phyloP scores from a whole-genome alignment of 441 rosid genomes.

The Syzygium syzygioides region DNA sequence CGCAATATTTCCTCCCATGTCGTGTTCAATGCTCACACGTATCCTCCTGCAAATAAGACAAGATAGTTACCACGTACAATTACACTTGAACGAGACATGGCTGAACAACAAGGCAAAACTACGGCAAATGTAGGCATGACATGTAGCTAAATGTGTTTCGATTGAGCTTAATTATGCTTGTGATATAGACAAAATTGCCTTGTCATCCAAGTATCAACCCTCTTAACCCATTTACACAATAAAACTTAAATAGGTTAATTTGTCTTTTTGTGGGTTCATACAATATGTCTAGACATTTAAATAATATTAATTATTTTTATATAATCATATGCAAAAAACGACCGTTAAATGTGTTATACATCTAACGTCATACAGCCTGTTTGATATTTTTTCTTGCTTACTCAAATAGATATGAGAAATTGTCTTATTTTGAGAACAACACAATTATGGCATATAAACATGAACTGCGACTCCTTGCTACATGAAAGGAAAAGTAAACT shows the following conservation, averaged over 20 bases:
- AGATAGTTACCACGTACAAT: not conserved
- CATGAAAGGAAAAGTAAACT: not conserved
- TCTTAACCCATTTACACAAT: not conserved
- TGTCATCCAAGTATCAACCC: not conserved
- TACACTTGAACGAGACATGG: not conserved
- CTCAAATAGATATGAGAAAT: not conserved
- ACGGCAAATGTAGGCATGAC: not conserved
- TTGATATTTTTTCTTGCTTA: not conserved
- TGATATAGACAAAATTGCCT: not conserved
- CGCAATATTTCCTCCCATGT: conserved; percentile 83
- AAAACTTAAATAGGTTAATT: not conserved
- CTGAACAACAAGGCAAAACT: not conserved
- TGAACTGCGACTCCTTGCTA: not conserved
- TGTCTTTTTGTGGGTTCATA: not conserved
- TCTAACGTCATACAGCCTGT: not conserved
- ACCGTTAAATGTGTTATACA: not conserved
- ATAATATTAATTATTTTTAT: not conserved
- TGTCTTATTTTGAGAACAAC: not conserved
- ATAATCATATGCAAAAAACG: not conserved
- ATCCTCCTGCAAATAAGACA: conserved; percentile 61
- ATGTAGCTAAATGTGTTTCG: not conserved
- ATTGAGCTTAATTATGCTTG: not conserved
- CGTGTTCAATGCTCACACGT: conserved; percentile 90
- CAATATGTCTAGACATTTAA: not conserved
- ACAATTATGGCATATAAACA: not conserved